phyloP scores from a whole-genome alignment of 2,329 filamentous ascomycete genomes.

The Xylariaceae sp. region DNA sequence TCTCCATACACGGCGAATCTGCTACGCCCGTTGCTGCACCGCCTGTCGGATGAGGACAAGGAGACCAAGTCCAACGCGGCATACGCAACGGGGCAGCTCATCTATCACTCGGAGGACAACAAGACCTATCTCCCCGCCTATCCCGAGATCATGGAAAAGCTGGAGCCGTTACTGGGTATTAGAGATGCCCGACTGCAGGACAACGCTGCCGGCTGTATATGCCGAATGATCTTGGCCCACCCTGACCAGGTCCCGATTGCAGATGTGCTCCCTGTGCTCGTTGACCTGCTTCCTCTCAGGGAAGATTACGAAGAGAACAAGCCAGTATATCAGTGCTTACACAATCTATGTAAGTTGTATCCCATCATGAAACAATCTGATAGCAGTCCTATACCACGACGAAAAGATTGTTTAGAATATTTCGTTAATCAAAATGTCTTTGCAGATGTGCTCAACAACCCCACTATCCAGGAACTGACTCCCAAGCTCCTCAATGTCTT shows the following conservation, averaged over 20 bases:
- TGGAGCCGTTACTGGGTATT: slow-evolving; percentile 81
- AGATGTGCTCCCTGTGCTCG: slow-evolving; percentile 79
- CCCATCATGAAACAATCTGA: neutral
- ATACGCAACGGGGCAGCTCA: slow-evolving; percentile 84
- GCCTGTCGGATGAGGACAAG: slow-evolving; percentile 83
- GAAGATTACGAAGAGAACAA: slow-evolving; percentile 98
- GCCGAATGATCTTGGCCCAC: slow-evolving; percentile 88
- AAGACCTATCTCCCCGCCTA: slow-evolving; percentile 75
- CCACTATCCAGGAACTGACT: slow-evolving; percentile 70
- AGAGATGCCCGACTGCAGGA: slow-evolving; percentile 82
- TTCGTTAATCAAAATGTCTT: slow-evolving; percentile 28
- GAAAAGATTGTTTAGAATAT: neutral
- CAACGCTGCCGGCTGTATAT: slow-evolving; percentile 89
- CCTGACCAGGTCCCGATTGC: slow-evolving; percentile 79
- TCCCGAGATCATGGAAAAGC: slow-evolving; percentile 76
- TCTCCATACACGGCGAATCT: slow-evolving; percentile 79
- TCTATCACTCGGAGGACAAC: slow-evolving; percentile 76
- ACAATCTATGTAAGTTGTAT: slow-evolving; percentile 72
- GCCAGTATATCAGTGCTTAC: slow-evolving; percentile 88
- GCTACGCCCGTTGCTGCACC: slow-evolving; percentile 80
- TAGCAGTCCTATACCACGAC: neutral
- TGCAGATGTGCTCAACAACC: slow-evolving; percentile 67
- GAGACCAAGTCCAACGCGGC: slow-evolving; percentile 96
- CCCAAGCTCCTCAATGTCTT: slow-evolving; percentile 71
- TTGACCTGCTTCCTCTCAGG: slow-evolving; percentile 80